A percentile compares a stretch with the other conserved stretches of the same genome.
phyloP scores from a whole-genome alignment of 1,139 yeast species.

The Zygosaccharomyces pseudobailii region DNA sequence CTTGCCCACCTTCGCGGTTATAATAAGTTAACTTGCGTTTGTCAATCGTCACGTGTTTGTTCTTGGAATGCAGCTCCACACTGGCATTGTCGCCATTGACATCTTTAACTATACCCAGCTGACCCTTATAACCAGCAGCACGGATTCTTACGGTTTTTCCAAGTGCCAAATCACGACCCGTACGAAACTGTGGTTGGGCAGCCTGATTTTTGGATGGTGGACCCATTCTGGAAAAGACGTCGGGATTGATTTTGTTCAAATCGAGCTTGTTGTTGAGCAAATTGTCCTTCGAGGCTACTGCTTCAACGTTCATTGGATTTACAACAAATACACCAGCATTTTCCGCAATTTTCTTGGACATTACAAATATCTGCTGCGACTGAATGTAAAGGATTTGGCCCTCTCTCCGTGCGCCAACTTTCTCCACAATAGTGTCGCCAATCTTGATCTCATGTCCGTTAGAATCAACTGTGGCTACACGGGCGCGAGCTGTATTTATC shows the following conservation, averaged over 20 bases:
- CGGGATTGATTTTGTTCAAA: conserved; percentile 82
- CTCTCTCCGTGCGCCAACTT: conserved; percentile 72
- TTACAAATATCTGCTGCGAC: conserved; percentile 71
- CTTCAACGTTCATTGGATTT: conserved; percentile 68
- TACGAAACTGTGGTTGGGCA: conserved; percentile 35
- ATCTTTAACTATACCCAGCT: conserved; percentile 89
- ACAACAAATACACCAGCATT: conserved; percentile 90
- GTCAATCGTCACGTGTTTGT: conserved; percentile 79
- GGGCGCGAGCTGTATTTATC: conserved; percentile 56
- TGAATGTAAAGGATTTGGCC: conserved; percentile 86
- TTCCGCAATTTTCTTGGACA: conserved; percentile 73
- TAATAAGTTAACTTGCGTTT: conserved; percentile 72
- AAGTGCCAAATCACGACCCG: conserved; percentile 76
- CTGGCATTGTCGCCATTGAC: conserved; percentile 89
- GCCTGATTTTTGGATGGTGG: conserved; percentile 52
- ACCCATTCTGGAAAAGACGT: conserved; percentile 43
- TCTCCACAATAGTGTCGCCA: conserved; percentile 89
- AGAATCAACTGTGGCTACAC: conserved; percentile 81
- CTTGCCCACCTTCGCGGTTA: conserved; percentile 53
- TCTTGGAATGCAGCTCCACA: conserved; percentile 88
- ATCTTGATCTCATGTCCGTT: conserved; percentile 79
- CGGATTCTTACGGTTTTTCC: conserved; percentile 83
- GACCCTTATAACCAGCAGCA: conserved; percentile 88
- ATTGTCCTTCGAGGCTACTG: conserved; percentile 71
- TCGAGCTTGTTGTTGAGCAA: conserved; percentile 39